Conservation (phyloP, 2,329 filamentous ascomycete species). For the Hortaea sp. region DNA sequence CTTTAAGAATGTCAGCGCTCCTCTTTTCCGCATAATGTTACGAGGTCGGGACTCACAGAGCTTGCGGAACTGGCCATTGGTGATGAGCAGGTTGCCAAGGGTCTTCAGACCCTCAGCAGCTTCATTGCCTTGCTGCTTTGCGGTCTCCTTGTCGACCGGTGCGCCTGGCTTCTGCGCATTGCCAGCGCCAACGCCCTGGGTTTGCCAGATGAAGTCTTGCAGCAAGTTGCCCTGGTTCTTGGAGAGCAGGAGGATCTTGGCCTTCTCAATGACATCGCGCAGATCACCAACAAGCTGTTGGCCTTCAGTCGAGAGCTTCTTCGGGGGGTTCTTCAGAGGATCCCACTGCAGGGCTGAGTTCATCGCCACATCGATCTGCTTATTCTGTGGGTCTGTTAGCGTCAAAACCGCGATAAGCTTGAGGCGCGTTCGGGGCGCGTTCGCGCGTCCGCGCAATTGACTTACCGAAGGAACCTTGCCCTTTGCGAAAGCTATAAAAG, state of each 20-base stretch:
- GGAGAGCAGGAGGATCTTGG: conserved; percentile 73
- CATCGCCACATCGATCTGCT: conserved; percentile 88
- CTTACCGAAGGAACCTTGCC: conserved; percentile 85
- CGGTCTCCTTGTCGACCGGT: conserved; percentile 64
- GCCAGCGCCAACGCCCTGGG: conserved; percentile 60
- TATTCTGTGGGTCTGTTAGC: conserved; percentile 50
- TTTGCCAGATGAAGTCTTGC: conserved; percentile 96
- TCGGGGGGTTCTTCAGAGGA: conserved; percentile 58
- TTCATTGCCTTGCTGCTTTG: conserved; percentile 73
- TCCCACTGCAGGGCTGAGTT: conserved; percentile 75
- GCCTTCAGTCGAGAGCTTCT: conserved; percentile 73
- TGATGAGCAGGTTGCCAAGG: conserved; percentile 78
- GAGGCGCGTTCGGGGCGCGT: not conserved
- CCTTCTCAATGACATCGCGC: conserved; percentile 68
- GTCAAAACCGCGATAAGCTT: not conserved
- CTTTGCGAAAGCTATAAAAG: conserved; percentile 59
- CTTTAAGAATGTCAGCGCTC: conserved; percentile 25
- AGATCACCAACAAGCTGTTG: conserved; percentile 68
- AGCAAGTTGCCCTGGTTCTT: conserved; percentile 94
- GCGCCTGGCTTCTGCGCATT: conserved; percentile 52
- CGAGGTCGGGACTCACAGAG: conserved; percentile 50
- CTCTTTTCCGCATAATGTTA: not conserved
- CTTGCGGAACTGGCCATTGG: conserved; percentile 94
- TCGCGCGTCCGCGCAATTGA: conserved; percentile 8
- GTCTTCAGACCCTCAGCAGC: conserved; percentile 78